Base-by-base conservation (phyloP, 108 stramenopile genomes). In the Fragilariopsis cylindrus region DNA sequence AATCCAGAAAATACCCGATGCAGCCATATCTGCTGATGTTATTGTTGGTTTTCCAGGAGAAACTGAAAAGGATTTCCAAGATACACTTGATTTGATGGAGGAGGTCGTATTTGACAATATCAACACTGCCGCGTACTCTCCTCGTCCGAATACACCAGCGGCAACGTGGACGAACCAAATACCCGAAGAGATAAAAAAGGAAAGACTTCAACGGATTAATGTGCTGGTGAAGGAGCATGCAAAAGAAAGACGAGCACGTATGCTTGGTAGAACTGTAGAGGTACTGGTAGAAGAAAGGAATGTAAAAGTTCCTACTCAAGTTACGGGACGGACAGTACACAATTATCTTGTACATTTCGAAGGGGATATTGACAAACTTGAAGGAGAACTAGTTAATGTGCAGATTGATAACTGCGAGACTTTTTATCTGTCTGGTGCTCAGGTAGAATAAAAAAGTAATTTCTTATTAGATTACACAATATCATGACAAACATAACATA, bases 41-140 rank as follows among this genome's bases (percentile, higher is more conserved):
- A 97, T 98, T 65, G 96, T 96, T 7, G 97, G 98, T 16, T 98
- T 98, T 74, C 97, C 98, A 19, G 98, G 98, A 16, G 98, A 99
- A 82, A 98, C 98, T 2, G 97, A 99, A 60, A 93, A 96, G 77
- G 85, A 96, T 30, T 99, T 99, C 80, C 83, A 96, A 82, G 84
- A 88, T 57, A 97, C 97, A 40, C 74, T 99, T 7, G 71, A 83
- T 42, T 81, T 99, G 18, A 98, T 99, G 98, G 90, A 96, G 67
- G 74, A 88, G 71, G 96, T 96, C 9, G 75, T 78, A 39, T 96
- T 96, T 69, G 95, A 96, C 65, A 84, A 65, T 60, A 88, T 92
- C 7, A 92, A 93, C 70, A 91, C 91, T 0, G 89, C 90, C 30
- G 93, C 94, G 4, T 95, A 94, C 74, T 89, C 88, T 42, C 92